These are phyloP conservation scores for Cercospora nicotianae DNA, from an alignment of 2,329 filamentous ascomycete species.

Conservation along the genomic window DNA sequence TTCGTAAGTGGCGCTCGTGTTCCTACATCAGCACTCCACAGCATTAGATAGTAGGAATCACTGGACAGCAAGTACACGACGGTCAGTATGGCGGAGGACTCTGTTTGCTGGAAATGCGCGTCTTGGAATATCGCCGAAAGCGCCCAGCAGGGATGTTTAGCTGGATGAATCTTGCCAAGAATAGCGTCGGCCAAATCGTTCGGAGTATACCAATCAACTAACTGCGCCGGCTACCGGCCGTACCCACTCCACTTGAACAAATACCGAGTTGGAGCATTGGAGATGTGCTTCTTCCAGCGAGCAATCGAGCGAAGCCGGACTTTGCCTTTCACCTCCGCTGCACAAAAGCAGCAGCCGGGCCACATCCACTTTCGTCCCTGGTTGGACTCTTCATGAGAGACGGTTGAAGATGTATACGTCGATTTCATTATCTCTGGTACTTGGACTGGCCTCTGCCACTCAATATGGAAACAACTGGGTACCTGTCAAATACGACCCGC, in stretches of 20 bases:
- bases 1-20: background rate
- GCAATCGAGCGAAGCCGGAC: background rate
- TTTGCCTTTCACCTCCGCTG: background rate
- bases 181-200: conserved; percentile 1
- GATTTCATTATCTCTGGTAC: background rate
- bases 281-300: background rate
- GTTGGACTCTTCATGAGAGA: background rate
- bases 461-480: conserved; percentile 40
- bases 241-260: background rate
- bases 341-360: conserved; percentile 2
- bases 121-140: background rate
- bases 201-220: background rate
- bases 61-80: background rate
- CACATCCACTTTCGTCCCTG: background rate
- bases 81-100: background rate
- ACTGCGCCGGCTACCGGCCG: background rate
- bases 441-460: conserved; percentile 5
- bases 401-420: background rate
- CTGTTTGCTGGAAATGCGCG: background rate
- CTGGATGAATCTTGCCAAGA: background rate
- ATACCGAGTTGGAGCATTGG: background rate
- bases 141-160: background rate
- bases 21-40: background rate
- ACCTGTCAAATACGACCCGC: conserved; percentile 32
- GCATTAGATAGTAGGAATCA: background rate